These are phyloP conservation scores for Fusarium chlamydosporum DNA, from an alignment of 2,329 filamentous ascomycete species.

Conservation along the genomic window DNA sequence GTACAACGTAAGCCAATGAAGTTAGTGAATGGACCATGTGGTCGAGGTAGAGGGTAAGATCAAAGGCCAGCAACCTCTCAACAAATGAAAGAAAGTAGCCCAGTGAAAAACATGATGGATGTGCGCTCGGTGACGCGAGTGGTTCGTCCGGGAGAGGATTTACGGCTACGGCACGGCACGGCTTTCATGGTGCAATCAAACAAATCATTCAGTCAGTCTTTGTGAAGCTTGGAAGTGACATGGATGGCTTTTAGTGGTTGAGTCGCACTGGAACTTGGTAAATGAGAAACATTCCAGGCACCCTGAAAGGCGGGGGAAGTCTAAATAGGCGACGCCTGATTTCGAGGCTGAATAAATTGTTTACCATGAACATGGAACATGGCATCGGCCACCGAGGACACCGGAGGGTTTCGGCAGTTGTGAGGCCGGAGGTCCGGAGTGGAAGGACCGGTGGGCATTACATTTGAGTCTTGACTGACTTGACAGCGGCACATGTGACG, in stretches of 20 bases:
- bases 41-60: constrained; percentile 45
- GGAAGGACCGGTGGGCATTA: constrained; percentile 21
- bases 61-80: constrained; percentile 15
- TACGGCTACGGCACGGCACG: constrained; percentile 14
- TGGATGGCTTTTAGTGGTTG: constrained; percentile 6
- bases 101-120: constrained; percentile 23
- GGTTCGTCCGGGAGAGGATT: constrained; percentile 20
- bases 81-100: constrained; percentile 2
- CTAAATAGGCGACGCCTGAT: constrained; percentile 7
- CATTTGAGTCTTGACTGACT: constrained; percentile 14
- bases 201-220: background rate
- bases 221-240: constrained; percentile 4
- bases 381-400: constrained; percentile 9
- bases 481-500: constrained; percentile 22
- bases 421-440: constrained; percentile 39
- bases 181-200: constrained; percentile 27
- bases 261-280: constrained; percentile 6
- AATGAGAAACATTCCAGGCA: background rate
- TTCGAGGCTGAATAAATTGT: background rate
- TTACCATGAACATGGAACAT: background rate
- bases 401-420: constrained; percentile 31
- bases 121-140: constrained; percentile 27
- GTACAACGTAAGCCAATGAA: constrained; percentile 41
- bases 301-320: constrained; percentile 2
- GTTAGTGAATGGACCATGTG: constrained; percentile 45